Evolutionary conservation across 2,329 filamentous ascomycete species (phyloP).

Genomic region (Pestalotiopsis sp.): DNA sequence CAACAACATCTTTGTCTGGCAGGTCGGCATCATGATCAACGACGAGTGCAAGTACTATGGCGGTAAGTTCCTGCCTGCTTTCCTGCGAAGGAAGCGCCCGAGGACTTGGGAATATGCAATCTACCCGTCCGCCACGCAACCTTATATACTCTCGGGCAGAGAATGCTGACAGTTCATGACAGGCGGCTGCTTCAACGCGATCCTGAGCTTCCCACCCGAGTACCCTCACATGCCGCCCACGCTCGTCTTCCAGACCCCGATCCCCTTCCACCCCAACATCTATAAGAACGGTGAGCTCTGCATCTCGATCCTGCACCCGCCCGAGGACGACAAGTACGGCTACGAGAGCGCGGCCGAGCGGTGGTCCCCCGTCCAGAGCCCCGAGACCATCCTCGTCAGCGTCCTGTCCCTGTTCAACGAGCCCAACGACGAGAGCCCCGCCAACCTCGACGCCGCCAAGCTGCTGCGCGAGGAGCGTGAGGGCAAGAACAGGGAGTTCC

Average conservation of each 20-base stretch:
- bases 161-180: neutral
- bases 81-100: neutral
- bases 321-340: constrained; percentile 90
- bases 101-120: neutral
- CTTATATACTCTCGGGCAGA: no score
- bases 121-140: neutral
- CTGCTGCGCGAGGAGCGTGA: constrained; percentile 80
- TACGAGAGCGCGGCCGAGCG: constrained; percentile 91
- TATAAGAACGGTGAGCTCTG: constrained; percentile 87
- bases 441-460: constrained; percentile 90
- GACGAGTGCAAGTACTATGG: constrained; percentile 94
- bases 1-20: constrained; percentile 94
- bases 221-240: constrained; percentile 90
- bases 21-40: constrained; percentile 98
- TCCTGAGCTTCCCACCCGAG: constrained; percentile 78
- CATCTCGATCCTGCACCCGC: constrained; percentile 95
- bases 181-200: constrained; percentile 93
- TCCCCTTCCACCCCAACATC: constrained; percentile 93
- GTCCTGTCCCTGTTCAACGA: constrained; percentile 91
- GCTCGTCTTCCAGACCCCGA: constrained; percentile 81
- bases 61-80: constrained; percentile 56
- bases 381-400: constrained; percentile 89
- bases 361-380: constrained; percentile 93
- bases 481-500: constrained; percentile 69
- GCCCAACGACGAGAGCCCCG: constrained; percentile 94